These are phyloP conservation scores for Beauveria sp. DNA, from an alignment of 2,329 filamentous ascomycete species.

Conservation along the genomic window DNA sequence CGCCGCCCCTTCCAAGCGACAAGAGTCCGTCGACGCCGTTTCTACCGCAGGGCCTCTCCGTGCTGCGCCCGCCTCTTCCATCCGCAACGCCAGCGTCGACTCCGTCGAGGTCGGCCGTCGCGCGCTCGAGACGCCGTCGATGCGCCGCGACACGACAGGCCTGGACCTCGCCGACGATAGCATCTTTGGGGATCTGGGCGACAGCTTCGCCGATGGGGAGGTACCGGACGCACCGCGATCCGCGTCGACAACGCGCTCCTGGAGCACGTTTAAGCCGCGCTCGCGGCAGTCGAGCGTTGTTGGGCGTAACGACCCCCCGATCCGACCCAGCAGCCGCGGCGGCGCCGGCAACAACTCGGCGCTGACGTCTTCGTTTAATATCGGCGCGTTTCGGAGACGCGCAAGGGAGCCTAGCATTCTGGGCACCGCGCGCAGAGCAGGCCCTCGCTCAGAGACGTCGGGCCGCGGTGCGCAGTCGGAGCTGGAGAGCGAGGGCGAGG, in stretches of 20 bases:
- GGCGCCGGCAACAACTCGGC: conserved; percentile 33
- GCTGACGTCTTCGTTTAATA: conserved; percentile 44
- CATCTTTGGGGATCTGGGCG: conserved; percentile 38
- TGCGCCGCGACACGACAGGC: conserved; percentile 36
- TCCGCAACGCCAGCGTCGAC: conserved; percentile 20
- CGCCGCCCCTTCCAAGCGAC: not conserved
- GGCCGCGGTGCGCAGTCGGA: conserved; percentile 27
- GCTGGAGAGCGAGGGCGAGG: conserved; percentile 37
- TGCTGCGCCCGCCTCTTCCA: conserved; percentile 10
- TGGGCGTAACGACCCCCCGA: conserved; percentile 42
- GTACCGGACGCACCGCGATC: conserved; percentile 28
- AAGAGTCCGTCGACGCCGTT: conserved; percentile 11
- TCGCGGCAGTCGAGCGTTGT: conserved; percentile 44
- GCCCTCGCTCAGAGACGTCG: conserved; percentile 25
- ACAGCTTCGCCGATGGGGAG: conserved; percentile 34
- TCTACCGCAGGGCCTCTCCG: conserved; percentile 14
- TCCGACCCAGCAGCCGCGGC: conserved; percentile 45
- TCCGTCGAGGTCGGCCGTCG: conserved; percentile 32
- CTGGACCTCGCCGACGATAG: conserved; percentile 41
- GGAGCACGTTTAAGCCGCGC: conserved; percentile 38
- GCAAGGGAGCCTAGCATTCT: conserved; percentile 55
- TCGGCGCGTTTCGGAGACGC: conserved; percentile 50
- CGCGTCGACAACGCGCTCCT: conserved; percentile 37
- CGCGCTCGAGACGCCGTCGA: conserved; percentile 24
- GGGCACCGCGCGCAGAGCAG: conserved; percentile 34